Percentiles rank a stretch among this genome's conserved stretches.
These are phyloP conservation scores for Hypsizygus marmoreus DNA, from an alignment of 768 basidiomycete species.

Conservation along the genomic window DNA sequence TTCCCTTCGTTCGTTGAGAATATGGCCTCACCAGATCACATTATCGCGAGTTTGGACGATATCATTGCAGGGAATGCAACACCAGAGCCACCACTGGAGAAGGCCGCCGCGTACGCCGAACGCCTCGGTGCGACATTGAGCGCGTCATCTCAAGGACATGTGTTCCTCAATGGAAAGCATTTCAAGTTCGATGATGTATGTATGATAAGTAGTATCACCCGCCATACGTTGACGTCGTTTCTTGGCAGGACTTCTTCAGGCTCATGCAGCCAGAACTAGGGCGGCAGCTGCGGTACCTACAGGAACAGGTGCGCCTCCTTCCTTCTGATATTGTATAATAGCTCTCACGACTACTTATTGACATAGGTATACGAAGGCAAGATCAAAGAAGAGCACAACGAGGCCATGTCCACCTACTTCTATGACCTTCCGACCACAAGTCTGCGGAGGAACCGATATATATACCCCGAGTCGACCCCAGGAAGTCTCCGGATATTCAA, in stretches of 20 bases:
- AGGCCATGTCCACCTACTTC: slow-evolving; percentile 73
- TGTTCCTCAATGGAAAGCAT: slow-evolving; percentile 90
- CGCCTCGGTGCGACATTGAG: slow-evolving; percentile 55
- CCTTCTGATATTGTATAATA: not conserved
- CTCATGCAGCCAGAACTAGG: slow-evolving; percentile 60
- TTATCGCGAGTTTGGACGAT: slow-evolving; percentile 36
- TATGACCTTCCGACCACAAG: slow-evolving; percentile 83
- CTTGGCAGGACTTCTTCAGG: slow-evolving; percentile 61
- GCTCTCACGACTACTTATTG: slow-evolving; percentile 4
- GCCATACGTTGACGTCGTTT: not conserved
- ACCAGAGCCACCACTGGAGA: slow-evolving; percentile 38
- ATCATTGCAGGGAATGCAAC: slow-evolving; percentile 35
- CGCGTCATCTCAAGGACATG: slow-evolving; percentile 54
- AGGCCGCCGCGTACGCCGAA: slow-evolving; percentile 52
- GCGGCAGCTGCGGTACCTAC: slow-evolving; percentile 65
- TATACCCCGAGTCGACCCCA: slow-evolving; percentile 55
- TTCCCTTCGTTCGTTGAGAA: slow-evolving; percentile 39
- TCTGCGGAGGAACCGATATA: slow-evolving; percentile 72
- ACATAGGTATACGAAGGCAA: slow-evolving; percentile 57
- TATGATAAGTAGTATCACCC: slow-evolving; percentile 6
- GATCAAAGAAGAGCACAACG: slow-evolving; percentile 53
- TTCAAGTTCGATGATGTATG: slow-evolving; percentile 67
- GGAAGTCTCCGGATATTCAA: slow-evolving; percentile 54
- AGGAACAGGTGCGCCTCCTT: slow-evolving; percentile 59
- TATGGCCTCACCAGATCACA: slow-evolving; percentile 28